Base-by-base conservation (phyloP, 2,329 filamentous ascomycete genomes). In the Sporothrix luriei region DNA sequence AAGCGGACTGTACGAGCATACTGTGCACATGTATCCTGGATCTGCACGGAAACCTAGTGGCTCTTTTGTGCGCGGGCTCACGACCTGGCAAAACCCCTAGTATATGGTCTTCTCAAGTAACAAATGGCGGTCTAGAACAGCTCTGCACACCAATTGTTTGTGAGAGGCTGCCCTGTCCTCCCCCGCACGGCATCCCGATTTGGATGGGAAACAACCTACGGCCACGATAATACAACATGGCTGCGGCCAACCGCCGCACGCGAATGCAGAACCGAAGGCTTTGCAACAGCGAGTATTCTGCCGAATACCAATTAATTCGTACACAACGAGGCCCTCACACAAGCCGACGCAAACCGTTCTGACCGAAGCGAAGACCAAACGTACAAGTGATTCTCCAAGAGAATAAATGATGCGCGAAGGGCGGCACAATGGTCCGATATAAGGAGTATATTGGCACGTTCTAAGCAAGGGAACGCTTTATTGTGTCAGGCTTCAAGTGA, bases 61-160 rank as follows among this genome's bases (percentile, higher is more conserved):
- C 21, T 62, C 38, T 21, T 46, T 38, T n/a, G 38, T 62, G 57
- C 38, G 33, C n/a, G 6, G 57, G 57, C 38, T 61, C n/a, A n/a
- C 57, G 57, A n/a, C n/a, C 57, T 61, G 10, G 10, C 33, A 61
- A 61, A 61, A 61, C 38, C 19, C 57, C 57, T 33, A 43, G 38
- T 19, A 14, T 59, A 19, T 24, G 38, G 14, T 21, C 29, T 62
- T 21, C 5, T 43, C 38, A 61, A 61, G 11, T 43, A n/a, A n/a
- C 38, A 62, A 61, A 46, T 62, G 40, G 57, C 57, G 57, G 38
- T 62, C 57, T 62, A 38, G 57, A 26, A 33, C 57, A 62, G 38
- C 38, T n/a, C 16, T 6, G n/a, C 9, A 29, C 21, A n/a, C 38
- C 57, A 61, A 61, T 4, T 14, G 11, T n/a, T 10, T 38, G 54